A percentile compares a stretch with the other conserved stretches of the same genome.
These are phyloP conservation scores for Colletotrichum spaethianum DNA, from an alignment of 2,329 filamentous ascomycete species.

Conservation along the genomic window DNA sequence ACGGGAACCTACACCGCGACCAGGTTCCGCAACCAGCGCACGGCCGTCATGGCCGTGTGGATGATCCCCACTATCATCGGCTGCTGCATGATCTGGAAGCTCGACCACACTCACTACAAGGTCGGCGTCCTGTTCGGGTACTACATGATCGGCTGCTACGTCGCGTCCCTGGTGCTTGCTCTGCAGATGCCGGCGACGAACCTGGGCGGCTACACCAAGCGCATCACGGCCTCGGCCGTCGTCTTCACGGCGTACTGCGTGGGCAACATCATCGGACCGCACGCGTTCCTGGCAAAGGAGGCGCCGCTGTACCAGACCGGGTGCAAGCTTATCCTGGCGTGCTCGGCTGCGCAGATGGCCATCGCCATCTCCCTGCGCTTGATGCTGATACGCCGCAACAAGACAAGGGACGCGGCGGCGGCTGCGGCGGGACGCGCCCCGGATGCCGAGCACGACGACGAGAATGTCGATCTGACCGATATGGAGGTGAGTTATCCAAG, in stretches of 20 bases:
- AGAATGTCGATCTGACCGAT: constrained; percentile 54
- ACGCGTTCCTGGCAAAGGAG: constrained; percentile 61
- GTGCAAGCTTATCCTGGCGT: constrained; percentile 64
- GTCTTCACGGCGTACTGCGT: constrained; percentile 62
- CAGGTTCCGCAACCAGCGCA: constrained; percentile 64
- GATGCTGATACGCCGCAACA: constrained; percentile 55
- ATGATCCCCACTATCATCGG: constrained; percentile 66
- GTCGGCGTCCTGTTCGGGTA: constrained; percentile 66
- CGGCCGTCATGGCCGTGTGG: constrained; percentile 66
- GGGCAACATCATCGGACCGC: constrained; percentile 63
- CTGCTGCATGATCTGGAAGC: constrained; percentile 64
- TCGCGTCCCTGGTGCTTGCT: constrained; percentile 66
- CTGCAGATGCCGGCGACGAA: constrained; percentile 67
- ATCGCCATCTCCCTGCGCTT: constrained; percentile 53
- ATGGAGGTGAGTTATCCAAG: constrained; percentile 50
- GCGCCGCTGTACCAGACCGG: constrained; percentile 65
- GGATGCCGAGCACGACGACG: constrained; percentile 45
- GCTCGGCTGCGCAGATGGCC: constrained; percentile 57
- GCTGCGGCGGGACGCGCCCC: constrained; percentile 32
- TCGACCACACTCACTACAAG: constrained; percentile 55
- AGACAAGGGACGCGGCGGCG: constrained; percentile 52
- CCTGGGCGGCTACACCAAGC: constrained; percentile 63
- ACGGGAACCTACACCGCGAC: constrained; percentile 66
- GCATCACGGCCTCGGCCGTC: constrained; percentile 60
- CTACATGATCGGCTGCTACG: constrained; percentile 64